These are phyloP conservation scores for Cylindrotheca closterium DNA, from an alignment of 108 stramenopile genomes.

Conservation along the genomic window DNA sequence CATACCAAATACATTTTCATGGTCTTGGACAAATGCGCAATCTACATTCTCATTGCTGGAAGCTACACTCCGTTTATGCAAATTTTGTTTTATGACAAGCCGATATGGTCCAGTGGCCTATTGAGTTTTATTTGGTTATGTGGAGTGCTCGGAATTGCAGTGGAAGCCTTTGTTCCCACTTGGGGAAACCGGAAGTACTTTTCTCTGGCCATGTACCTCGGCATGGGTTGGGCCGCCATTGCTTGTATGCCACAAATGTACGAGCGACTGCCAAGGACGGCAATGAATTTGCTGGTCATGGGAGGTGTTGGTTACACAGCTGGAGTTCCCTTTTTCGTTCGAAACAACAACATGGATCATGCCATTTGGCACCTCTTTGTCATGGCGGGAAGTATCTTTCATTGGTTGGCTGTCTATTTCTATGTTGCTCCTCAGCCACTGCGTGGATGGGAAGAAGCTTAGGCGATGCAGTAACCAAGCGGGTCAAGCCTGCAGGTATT, in stretches of 20 bases:
- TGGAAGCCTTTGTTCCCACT: slow-evolving; percentile 54
- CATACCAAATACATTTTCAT: slow-evolving; percentile 59
- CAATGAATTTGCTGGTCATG: slow-evolving; percentile 50
- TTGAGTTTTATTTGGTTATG: slow-evolving; percentile 85
- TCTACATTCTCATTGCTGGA: slow-evolving; percentile 96
- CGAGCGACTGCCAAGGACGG: slow-evolving; percentile 39
- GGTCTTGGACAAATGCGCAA: slow-evolving; percentile 91
- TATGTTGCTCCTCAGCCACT: slow-evolving; percentile 44
- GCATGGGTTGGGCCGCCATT: slow-evolving; percentile 83
- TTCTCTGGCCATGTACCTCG: slow-evolving; percentile 76
- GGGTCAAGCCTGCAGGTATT: too few species aligned
- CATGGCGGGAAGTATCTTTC: slow-evolving; percentile 69
- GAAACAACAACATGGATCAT: slow-evolving; percentile 86
- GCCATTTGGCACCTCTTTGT: slow-evolving; percentile 86
- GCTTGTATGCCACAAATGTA: slow-evolving; percentile 57
- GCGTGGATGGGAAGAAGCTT: too few species aligned
- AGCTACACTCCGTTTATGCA: slow-evolving; percentile 93
- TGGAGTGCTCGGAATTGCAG: slow-evolving; percentile 60
- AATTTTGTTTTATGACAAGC: slow-evolving; percentile 74
- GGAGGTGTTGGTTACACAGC: slow-evolving; percentile 85
- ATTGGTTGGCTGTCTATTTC: slow-evolving; percentile 69
- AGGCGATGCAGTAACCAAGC: too few species aligned
- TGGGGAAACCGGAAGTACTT: slow-evolving; percentile 62
- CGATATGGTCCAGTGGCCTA: slow-evolving; percentile 50
- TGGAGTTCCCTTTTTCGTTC: slow-evolving; percentile 85